Evolutionary conservation across 257 asterid genomes (phyloP), one percentile per base, ranked within the genome.

Genomic region (Nicotiana sylvestris): DNA sequence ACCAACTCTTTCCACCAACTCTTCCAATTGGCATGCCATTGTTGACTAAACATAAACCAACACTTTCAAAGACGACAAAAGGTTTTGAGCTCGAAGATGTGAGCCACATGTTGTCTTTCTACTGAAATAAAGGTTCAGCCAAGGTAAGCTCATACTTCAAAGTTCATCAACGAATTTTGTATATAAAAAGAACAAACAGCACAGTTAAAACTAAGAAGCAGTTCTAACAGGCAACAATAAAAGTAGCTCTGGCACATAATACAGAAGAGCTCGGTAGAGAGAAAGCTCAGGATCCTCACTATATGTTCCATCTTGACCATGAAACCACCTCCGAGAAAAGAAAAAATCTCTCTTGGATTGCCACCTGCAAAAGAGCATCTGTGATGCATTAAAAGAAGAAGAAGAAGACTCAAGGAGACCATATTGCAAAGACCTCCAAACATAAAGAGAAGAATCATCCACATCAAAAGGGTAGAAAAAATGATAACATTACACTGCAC

Each of bases 271-370:
- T 78, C 39, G 62, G 16, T 64, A 56, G 62, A 76, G 13, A 65
- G 49, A 62, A 29, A 62, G 66, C 66, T 35, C 43, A 77, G 57
- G 61, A 85, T 76, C 81, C 97, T 89, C 91, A 96, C 99, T 94
- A 32, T 32, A 32, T 32, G 35, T 32, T 32, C 35, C 35, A 84
- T 96, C 99, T 89, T 96, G 98, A 83, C 96, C 98, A 43, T 92
- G 97, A 88, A 93, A 94, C 99, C 99, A 96, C 84, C 93, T 97
- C 89, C 99, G 88, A 77, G 99, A 94, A 87, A 92, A 96, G 76
- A 94, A 93, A 82, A 96, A 96, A 86, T 96, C 99, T 90, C 91
- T 92, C 90, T 90, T 96, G 21, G 94, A 85, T 66, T 90, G 91
- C 98, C 99, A 89, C 99, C 99, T 96, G 96, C 87, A 88, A 49